Percentiles rank a stretch among this genome's conserved stretches.
phyloP scores from a whole-genome alignment of 2,329 filamentous ascomycete species.

The Helminthosporium solani region DNA sequence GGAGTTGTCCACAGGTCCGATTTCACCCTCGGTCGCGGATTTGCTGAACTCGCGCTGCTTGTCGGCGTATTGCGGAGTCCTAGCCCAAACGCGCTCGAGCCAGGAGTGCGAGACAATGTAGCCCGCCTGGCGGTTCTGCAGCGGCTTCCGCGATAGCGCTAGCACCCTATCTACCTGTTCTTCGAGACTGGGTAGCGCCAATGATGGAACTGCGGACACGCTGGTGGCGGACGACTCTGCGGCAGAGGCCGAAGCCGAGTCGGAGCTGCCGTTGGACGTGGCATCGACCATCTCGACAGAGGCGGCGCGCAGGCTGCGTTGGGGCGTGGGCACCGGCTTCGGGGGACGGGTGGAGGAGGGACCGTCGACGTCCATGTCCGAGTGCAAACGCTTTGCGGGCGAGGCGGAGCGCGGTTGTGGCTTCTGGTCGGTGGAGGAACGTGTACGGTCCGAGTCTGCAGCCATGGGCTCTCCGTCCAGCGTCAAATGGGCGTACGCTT shows the following conservation, averaged over 20 bases:
- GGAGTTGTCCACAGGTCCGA: slow-evolving; percentile 85
- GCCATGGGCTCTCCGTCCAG: slow-evolving; percentile 46
- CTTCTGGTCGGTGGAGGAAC: slow-evolving; percentile 21
- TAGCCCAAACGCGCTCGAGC: slow-evolving; percentile 57
- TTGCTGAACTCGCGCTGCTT: slow-evolving; percentile 58
- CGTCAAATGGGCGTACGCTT: slow-evolving; percentile 55
- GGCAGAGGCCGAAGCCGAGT: slow-evolving; percentile 30
- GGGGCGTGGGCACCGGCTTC: slow-evolving; percentile 25
- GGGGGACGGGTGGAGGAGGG: slow-evolving; percentile 21
- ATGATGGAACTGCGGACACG: slow-evolving; percentile 19
- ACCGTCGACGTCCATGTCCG: slow-evolving; percentile 50
- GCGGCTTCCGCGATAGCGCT: slow-evolving; percentile 56
- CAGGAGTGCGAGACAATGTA: slow-evolving; percentile 79
- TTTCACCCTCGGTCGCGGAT: slow-evolving; percentile 59
- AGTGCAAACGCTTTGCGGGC: slow-evolving; percentile 57
- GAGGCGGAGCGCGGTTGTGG: slow-evolving; percentile 49
- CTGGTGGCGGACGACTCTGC: slow-evolving; percentile 29
- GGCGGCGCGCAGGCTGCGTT: slow-evolving; percentile 35
- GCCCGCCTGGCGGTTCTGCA: slow-evolving; percentile 71
- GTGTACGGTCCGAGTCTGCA: slow-evolving; percentile 25
- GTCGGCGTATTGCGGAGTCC: slow-evolving; percentile 34
- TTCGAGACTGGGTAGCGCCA: slow-evolving; percentile 47
- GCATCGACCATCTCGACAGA: slow-evolving; percentile 49
- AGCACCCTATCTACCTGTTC: slow-evolving; percentile 75
- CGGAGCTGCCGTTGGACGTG: slow-evolving; percentile 24